phyloP scores from a whole-genome alignment of 306 rosid genomes.

The Ormosia semicastrata region DNA sequence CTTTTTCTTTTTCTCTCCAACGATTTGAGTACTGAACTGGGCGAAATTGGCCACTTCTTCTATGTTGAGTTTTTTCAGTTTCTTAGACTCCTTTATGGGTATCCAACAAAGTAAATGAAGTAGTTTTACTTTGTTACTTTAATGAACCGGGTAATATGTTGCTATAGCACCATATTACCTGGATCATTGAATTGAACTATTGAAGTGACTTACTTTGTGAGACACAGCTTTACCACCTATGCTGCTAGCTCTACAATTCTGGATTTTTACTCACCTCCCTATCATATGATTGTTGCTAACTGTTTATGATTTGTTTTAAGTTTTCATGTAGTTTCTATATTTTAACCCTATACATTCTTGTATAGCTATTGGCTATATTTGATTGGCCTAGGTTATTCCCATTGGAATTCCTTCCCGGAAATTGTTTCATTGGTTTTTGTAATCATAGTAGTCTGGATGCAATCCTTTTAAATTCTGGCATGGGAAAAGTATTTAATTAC shows the following conservation, averaged over 20 bases:
- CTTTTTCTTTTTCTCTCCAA: background rate
- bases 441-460: background rate
- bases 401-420: background rate
- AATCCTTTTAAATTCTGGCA: background rate
- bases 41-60: background rate
- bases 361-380: background rate
- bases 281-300: background rate
- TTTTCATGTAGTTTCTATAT: background rate
- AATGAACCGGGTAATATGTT: background rate
- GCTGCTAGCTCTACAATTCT: background rate
- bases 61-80: background rate
- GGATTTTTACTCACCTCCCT: background rate
- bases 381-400: background rate
- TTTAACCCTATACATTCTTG: background rate
- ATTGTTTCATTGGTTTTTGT: background rate
- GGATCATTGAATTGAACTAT: background rate
- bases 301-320: background rate
- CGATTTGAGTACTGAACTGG: background rate
- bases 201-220: background rate
- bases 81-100: background rate
- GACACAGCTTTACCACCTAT: background rate
- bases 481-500: background rate
- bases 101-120: no score
- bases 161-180: no score
- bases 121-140: background rate